Base-by-base conservation (phyloP, 2,329 filamentous ascomycete genomes). In the Sporothrix curviconia region DNA sequence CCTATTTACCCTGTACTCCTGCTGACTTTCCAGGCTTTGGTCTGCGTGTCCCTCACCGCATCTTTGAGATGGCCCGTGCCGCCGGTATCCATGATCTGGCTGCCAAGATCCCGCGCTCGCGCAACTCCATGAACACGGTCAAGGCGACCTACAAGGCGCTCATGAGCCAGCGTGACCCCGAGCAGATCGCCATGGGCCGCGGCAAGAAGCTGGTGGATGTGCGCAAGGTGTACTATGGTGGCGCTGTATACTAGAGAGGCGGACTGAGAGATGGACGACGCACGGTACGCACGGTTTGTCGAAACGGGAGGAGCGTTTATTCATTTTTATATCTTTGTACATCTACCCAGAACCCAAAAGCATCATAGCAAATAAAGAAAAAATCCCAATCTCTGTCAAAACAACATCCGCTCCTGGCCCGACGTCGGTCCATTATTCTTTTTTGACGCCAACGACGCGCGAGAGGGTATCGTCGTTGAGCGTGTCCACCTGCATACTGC, bases 61-160 rank as follows among this genome's bases (percentile, higher is more conserved):
- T 99, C 71, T 97, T 92, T 73, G 92, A 99, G 72, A 91, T 99
- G 78, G 92, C 89, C 69, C 87, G 90, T 62, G 85, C 86, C 50
- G 88, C 85, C 40, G 94, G 94, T 63, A 90, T 99, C 67, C 80
- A 86, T 62, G 94, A 99, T 71, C 82, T 99, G 34, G 82, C 91
- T 15, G 92, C 90, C 50, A 82, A 82, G 64, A 92, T 95, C 61
- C 85, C 86, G 37, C 87, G 92, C 46, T 90, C 90, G 61, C 84
- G 92, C 67, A 97, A 96, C 78, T 90, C 91, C 65, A 96, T 97
- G 91, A 99, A 99, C 78, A 90, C 92, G 17, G 88, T 96, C 74
- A 96, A 96, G 77, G 94, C 94, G 14, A 82, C 90, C 40, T 89
- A 89, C 73, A 72, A 92, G 71, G 92, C 92, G 5, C 78, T 99